Conservation (phyloP, 805 yeast genomes). For the Myxozyma mucilagina region DNA sequence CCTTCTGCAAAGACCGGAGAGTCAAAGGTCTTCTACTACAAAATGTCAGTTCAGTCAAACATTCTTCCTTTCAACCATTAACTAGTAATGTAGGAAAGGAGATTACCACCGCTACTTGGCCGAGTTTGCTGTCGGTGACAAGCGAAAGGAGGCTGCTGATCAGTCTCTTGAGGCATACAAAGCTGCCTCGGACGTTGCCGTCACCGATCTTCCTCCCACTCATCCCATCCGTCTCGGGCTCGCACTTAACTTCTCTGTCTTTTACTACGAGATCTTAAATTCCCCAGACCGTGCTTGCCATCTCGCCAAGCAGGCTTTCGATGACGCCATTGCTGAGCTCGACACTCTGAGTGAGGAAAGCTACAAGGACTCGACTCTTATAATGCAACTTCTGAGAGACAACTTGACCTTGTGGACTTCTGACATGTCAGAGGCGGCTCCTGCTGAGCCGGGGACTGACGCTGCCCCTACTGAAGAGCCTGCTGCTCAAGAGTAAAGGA, state of each 20-base stretch:
- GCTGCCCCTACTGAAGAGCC: slow-evolving; percentile 32
- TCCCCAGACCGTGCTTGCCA: slow-evolving; percentile 99
- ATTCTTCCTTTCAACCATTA: not conserved
- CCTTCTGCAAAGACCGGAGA: slow-evolving; percentile 96
- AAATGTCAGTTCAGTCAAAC: slow-evolving; percentile 58
- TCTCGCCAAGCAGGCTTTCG: slow-evolving; percentile 98
- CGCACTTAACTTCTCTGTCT: slow-evolving; percentile 96
- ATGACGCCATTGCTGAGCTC: slow-evolving; percentile 97
- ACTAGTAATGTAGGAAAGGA: slow-evolving; percentile 58
- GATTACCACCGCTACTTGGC: slow-evolving; percentile 99
- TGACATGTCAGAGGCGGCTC: slow-evolving; percentile 77
- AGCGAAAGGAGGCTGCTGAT: slow-evolving; percentile 89
- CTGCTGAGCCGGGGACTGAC: slow-evolving; percentile 45
- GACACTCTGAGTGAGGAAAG: slow-evolving; percentile 97
- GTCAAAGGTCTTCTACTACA: slow-evolving; percentile 95
- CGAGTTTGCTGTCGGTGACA: slow-evolving; percentile 89
- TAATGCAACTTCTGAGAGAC: slow-evolving; percentile 98
- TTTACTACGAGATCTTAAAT: slow-evolving; percentile 96
- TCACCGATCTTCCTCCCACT: slow-evolving; percentile 95
- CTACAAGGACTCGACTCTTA: slow-evolving; percentile 96
- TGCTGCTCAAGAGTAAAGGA: slow-evolving; percentile 7
- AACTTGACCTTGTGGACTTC: slow-evolving; percentile 97
- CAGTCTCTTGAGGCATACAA: slow-evolving; percentile 92
- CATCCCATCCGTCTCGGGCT: slow-evolving; percentile 98
- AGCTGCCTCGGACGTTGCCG: slow-evolving; percentile 95